Evolutionary conservation across 495 filamentous ascomycete species (phyloP), one percentile per base, ranked within the genome.

Genomic region (Hypoxylon perforatum): DNA sequence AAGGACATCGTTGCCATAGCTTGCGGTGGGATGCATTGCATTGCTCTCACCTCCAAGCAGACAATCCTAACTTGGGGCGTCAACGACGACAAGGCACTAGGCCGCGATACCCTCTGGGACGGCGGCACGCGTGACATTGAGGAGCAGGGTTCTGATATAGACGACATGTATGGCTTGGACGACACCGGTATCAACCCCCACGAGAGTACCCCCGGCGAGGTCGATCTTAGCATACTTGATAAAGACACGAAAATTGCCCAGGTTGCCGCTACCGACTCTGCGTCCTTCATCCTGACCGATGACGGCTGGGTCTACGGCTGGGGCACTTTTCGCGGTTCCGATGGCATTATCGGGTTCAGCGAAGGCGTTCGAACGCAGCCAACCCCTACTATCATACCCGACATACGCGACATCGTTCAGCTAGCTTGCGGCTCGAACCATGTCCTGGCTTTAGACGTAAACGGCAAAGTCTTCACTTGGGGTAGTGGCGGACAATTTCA

Each of bases 321-420:
- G 89, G 90, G 90, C 44, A 88, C 87, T 25, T 91, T 92, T 74
- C 72, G 86, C 68, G 87, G 81, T 41, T 85, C 83, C 66, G 91
- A 91, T 57, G 92, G 92, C 47, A 83, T 88, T 55, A 81, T 93
- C 46, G 91, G 90, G 22, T 94, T 93, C 77, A 83, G 75, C 57
- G 67, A 80, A 17, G 63, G 42, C 0, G 42, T 65, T 1, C 39
- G 65, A 50, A 70, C 77, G 17, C 81, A 82, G 57, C 60, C 60
- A 38, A 75, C 68, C 0, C 79, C 81, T 12, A 55, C 56, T 1
- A 70, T 74, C 25, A 66, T 84, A 11, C 73, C 74, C 6, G 75
- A 81, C 8, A 70, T 91, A 28, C 86, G 86, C 73, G 82, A 87
- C 15, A 85, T 92, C 56, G 80, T 72, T 14, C 60, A 81, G 7